A percentile compares a stretch with the other conserved stretches of the same genome.
These are phyloP conservation scores for Piper betle DNA, from an alignment of 164 flowering plant genomes.

Conservation along the genomic window DNA sequence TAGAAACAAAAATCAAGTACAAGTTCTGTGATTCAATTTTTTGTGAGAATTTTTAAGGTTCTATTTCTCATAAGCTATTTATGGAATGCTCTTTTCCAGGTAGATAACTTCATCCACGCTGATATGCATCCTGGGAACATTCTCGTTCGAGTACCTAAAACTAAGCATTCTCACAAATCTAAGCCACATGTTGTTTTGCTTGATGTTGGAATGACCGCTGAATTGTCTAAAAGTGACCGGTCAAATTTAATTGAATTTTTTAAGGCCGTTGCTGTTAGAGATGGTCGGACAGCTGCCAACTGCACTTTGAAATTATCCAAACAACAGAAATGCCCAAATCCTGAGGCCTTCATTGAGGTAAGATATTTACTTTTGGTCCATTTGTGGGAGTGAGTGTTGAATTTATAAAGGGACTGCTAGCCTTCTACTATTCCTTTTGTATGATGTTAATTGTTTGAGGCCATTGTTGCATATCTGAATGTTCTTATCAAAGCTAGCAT, in stretches of 20 bases:
- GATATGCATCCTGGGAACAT: constrained; percentile 96
- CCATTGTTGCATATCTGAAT: neutral
- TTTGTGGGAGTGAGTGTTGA: neutral
- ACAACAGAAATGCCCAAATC: constrained; percentile 17
- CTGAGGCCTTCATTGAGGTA: constrained; percentile 17
- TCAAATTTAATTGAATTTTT: constrained; percentile 8
- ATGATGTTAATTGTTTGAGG: neutral
- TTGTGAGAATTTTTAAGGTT: too few species aligned
- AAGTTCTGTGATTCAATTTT: too few species aligned
- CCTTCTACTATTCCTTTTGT: neutral
- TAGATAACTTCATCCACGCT: constrained; percentile 91
- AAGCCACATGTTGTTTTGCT: constrained; percentile 17
- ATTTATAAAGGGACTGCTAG: neutral
- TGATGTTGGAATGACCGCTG: constrained; percentile 21
- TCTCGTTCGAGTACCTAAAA: constrained; percentile 46
- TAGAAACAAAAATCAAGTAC: too few species aligned
- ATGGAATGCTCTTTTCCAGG: constrained; percentile 30
- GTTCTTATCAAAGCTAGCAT: neutral
- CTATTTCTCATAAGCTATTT: too few species aligned
- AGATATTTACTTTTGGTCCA: neutral
- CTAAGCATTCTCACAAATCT: constrained; percentile 10
- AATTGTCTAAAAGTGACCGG: constrained; percentile 14
- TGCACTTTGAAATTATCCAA: constrained; percentile 15
- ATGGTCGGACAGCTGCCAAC: constrained; percentile 10
- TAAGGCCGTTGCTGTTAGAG: neutral